A percentile compares a stretch with the other conserved stretches of the same genome.
phyloP scores from a whole-genome alignment of 176 grass and related monocot genomes.

The Lolium multiflorum region DNA sequence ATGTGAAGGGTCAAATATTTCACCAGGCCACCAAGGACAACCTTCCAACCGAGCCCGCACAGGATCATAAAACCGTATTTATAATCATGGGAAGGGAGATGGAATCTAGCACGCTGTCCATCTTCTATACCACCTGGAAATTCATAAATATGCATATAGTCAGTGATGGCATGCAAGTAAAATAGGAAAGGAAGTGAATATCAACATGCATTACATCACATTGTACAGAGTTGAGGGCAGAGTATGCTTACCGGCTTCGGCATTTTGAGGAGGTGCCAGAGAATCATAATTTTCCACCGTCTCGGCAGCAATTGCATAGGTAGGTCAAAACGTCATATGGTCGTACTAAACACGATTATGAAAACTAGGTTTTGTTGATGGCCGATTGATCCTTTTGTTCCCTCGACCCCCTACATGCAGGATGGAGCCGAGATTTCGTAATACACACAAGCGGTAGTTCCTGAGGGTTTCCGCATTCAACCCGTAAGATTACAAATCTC shows the following conservation, averaged over 20 bases:
- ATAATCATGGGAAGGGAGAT: conserved; percentile 33
- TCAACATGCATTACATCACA: not conserved
- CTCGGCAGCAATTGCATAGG: not conserved
- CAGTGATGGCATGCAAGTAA: not conserved
- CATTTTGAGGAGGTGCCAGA: no score
- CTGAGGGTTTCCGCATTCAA: no score
- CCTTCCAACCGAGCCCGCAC: conserved; percentile 69
- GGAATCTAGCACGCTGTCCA: conserved; percentile 41
- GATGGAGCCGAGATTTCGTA: no score
- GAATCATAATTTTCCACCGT: not conserved
- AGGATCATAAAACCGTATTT: conserved; percentile 53
- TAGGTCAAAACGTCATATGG: no score
- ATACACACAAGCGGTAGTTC: no score
- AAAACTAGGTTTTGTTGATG: no score
- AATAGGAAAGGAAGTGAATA: not conserved
- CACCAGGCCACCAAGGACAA: conserved; percentile 85
- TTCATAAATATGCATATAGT: not conserved
- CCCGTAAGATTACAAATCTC: no score
- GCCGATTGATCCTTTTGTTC: no score
- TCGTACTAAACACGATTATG: no score
- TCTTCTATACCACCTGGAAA: not conserved
- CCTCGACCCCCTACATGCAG: no score
- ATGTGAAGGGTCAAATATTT: conserved; percentile 71
- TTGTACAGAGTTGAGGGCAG: not conserved
- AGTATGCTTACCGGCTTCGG: not conserved